Conservation (phyloP, 345 rosid genomes). For the Hibiscus trionum region DNA sequence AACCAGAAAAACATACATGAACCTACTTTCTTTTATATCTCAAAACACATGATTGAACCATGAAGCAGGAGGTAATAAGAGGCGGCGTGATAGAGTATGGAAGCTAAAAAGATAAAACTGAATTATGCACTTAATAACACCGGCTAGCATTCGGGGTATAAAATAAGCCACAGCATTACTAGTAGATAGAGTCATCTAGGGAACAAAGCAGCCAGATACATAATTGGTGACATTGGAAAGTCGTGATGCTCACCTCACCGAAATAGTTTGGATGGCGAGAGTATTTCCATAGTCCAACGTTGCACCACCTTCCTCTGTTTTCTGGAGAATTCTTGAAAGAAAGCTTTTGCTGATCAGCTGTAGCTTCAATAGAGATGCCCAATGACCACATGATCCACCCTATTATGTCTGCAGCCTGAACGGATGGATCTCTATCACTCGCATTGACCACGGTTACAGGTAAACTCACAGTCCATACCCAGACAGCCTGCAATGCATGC, state of each 20-base stretch:
- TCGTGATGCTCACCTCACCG: conserved; percentile 62
- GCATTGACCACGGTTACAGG: conserved; percentile 88
- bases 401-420: conserved; percentile 55
- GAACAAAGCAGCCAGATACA: conserved; percentile 1
- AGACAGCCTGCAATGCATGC: conserved; percentile 53
- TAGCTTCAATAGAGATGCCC: conserved; percentile 57
- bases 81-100: not conserved
- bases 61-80: not conserved
- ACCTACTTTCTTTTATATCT: not conserved
- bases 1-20: not conserved
- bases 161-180: not conserved
- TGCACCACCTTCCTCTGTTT: conserved; percentile 82
- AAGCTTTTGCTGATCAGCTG: conserved; percentile 85
- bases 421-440: conserved; percentile 53
- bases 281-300: conserved; percentile 73
- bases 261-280: conserved; percentile 92
- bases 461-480: conserved; percentile 94
- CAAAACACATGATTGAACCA: not conserved
- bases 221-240: not conserved
- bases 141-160: not conserved
- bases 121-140: not conserved
- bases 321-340: conserved; percentile 65
- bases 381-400: conserved; percentile 86
- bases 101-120: not conserved
- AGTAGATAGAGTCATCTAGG: not conserved